Conservation (phyloP, 257 asterid species). For the Avicennia marina region DNA sequence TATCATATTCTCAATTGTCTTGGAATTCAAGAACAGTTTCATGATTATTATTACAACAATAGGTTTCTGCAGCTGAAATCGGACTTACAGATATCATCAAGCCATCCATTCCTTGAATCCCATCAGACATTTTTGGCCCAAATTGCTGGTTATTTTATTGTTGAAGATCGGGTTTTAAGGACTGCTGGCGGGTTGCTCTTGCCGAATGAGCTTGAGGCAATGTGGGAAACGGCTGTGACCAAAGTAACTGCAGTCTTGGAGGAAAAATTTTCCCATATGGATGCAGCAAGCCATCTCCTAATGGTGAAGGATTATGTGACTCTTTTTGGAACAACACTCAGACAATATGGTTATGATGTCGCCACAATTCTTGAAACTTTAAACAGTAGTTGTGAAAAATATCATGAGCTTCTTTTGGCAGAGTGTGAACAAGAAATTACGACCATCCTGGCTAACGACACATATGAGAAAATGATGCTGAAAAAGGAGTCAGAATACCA, state of each 20-base stretch:
- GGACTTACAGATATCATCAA: constrained; percentile 73
- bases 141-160: constrained; percentile 77
- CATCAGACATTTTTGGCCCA: constrained; percentile 76
- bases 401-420: constrained; percentile 75
- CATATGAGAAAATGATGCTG: constrained; percentile 82
- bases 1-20: constrained; percentile 78
- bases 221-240: constrained; percentile 89
- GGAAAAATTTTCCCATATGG: constrained; percentile 67
- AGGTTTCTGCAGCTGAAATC: constrained; percentile 77
- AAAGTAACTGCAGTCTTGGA: constrained; percentile 64
- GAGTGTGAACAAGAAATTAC: constrained; percentile 71
- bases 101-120: constrained; percentile 72
- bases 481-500: constrained; percentile 93
- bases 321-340: constrained; percentile 84
- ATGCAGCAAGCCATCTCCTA: constrained; percentile 76
- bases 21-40: constrained; percentile 68
- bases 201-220: constrained; percentile 71
- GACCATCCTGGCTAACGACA: constrained; percentile 45
- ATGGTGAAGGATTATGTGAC: constrained; percentile 90
- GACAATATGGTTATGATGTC: constrained; percentile 87
- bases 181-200: constrained; percentile 75
- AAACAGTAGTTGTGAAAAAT: constrained; percentile 70
- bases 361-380: constrained; percentile 60
- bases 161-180: constrained; percentile 86
- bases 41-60: constrained; percentile 72